Conservation (phyloP, 768 basidiomycete species). For the Boletus tomentosulus region DNA sequence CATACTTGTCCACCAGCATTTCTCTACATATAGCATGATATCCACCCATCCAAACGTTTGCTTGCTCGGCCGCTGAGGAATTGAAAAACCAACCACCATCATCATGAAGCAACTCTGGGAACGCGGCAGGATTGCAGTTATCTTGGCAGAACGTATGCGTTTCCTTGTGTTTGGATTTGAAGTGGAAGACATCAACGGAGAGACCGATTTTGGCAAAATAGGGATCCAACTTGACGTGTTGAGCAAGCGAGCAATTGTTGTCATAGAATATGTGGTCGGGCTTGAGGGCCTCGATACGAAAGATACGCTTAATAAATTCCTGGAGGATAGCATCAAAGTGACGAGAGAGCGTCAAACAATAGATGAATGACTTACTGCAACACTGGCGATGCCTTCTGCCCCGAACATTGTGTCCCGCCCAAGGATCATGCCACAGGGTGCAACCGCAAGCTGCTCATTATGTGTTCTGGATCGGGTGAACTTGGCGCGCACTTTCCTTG, state of each 20-base stretch:
- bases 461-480: too few species aligned
- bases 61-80: slow-evolving; percentile 34
- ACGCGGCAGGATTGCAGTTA: too few species aligned
- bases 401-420: too few species aligned
- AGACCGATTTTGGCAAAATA: slow-evolving; percentile 23
- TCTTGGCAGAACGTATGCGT: too few species aligned
- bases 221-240: background rate
- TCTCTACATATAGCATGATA: slow-evolving; percentile 31
- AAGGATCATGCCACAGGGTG: too few species aligned
- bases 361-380: too few species aligned
- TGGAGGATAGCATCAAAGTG: too few species aligned
- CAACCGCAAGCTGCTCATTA: too few species aligned
- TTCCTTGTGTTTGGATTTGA: slow-evolving; percentile 35
- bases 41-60: slow-evolving; percentile 38
- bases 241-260: slow-evolving; percentile 7
- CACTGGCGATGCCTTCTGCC: too few species aligned
- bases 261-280: slow-evolving; percentile 1
- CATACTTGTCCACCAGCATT: too few species aligned
- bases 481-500: too few species aligned
- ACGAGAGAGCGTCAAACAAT: too few species aligned
- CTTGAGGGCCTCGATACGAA: background rate
- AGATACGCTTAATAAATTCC: slow-evolving; percentile 6
- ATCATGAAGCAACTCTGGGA: slow-evolving; percentile 26
- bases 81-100: slow-evolving; percentile 33
- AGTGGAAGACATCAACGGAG: slow-evolving; percentile 34